These are phyloP conservation scores for Kodamaea lidongshanica DNA, from an alignment of 805 yeast species.

Conservation along the genomic window DNA sequence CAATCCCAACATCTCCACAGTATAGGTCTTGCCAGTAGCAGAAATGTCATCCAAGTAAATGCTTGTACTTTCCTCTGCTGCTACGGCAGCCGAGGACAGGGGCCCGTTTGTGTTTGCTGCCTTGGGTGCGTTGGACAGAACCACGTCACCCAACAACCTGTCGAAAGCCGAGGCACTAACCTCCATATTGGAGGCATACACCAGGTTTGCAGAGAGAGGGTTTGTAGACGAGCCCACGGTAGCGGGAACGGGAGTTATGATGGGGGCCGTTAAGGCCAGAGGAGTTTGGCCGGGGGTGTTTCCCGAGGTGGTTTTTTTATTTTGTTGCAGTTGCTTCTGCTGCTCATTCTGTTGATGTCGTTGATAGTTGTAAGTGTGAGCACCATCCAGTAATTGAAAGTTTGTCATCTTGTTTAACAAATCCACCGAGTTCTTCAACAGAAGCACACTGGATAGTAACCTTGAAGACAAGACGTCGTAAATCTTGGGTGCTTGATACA, in stretches of 20 bases:
- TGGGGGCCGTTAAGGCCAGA: constrained; percentile 9
- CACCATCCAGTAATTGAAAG: constrained; percentile 30
- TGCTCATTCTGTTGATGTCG: constrained; percentile 7
- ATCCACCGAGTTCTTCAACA: constrained; percentile 30
- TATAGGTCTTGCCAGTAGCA: constrained; percentile 33
- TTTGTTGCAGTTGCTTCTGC: constrained; percentile 6
- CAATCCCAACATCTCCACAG: constrained; percentile 32
- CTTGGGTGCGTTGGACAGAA: constrained; percentile 8
- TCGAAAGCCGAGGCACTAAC: constrained; percentile 28
- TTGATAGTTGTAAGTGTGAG: constrained; percentile 21
- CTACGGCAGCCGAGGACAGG: constrained; percentile 5
- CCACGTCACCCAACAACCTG: constrained; percentile 22
- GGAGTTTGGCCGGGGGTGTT: constrained; percentile 14
- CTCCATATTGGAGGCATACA: constrained; percentile 14
- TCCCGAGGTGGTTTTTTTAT: constrained; percentile 5
- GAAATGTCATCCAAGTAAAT: constrained; percentile 35
- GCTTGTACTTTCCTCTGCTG: constrained; percentile 13
- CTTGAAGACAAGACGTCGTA: constrained; percentile 70
- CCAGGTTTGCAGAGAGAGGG: constrained; percentile 6
- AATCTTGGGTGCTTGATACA: constrained; percentile 82
- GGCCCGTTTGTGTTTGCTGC: constrained; percentile 1
- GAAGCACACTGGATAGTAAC: constrained; percentile 36
- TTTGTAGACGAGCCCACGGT: constrained; percentile 10
- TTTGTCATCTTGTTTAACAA: constrained; percentile 27
- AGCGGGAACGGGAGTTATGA: constrained; percentile 9